A percentile compares a stretch with the other conserved stretches of the same genome.
These are phyloP conservation scores for Lolium multiflorum DNA, from an alignment of 176 grass and related monocot genomes.

Conservation along the genomic window DNA sequence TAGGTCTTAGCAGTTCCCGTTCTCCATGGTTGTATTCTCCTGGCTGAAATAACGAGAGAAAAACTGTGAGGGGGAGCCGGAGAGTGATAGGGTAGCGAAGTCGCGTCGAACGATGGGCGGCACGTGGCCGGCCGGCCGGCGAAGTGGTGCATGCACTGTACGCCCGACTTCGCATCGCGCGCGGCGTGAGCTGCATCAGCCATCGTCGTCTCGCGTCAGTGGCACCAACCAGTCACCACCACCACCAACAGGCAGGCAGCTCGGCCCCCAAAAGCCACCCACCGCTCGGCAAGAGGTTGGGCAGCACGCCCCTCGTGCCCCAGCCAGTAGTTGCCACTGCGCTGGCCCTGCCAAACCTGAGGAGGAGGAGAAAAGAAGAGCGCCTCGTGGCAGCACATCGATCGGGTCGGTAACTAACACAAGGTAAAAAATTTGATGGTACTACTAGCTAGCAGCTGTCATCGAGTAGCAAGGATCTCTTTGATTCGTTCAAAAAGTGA, in stretches of 20 bases:
- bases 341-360: neutral
- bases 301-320: slow-evolving; percentile 62
- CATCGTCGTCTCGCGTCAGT: neutral
- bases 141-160: slow-evolving; percentile 12
- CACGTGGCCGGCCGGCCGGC: slow-evolving; percentile 33
- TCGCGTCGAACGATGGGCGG: slow-evolving; percentile 19
- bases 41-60: too few species aligned
- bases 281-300: slow-evolving; percentile 36
- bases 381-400: slow-evolving; percentile 2
- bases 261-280: slow-evolving; percentile 55
- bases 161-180: slow-evolving; percentile 10
- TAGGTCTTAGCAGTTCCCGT: too few species aligned
- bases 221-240: neutral
- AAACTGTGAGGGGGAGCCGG: too few species aligned
- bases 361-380: neutral
- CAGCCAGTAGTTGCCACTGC: too few species aligned
- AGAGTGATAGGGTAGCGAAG: neutral
- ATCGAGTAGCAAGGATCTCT: too few species aligned
- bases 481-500: too few species aligned
- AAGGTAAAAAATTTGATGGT: neutral
- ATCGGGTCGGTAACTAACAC: neutral
- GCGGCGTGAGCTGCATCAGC: neutral
- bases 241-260: slow-evolving; percentile 46
- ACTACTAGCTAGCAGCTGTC: too few species aligned
- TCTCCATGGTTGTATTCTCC: too few species aligned